Evolutionary conservation across 768 basidiomycete species (phyloP), one percentile per base, ranked within the genome.

Genomic region (Pleurotus citrinopileatus): DNA sequence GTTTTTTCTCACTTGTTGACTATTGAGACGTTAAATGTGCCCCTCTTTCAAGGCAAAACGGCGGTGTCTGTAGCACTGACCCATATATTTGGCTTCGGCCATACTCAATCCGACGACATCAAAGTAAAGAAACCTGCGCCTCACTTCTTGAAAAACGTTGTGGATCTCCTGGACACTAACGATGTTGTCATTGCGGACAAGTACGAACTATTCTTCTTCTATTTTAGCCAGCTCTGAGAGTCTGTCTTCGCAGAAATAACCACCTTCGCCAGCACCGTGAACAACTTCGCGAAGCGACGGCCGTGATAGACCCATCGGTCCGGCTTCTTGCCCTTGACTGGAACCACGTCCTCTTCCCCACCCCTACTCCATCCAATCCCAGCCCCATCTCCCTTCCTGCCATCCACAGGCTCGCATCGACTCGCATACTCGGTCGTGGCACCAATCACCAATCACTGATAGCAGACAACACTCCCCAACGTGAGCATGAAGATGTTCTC

Each of bases 51-150:
- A 93, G 93, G 94, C 25, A 98, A 98, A 75, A 98, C 95, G 0
- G 71, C 89, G 0, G 76, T 98, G 10, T 78, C 90, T 0, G 74
- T 97, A 15, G 93, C 92, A 1, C 79, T 98, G 15, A 59, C 76
- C 2, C 77, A 87, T 51, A 78, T 99, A 2, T 98, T 95, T 62
- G 81, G 78, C 0, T 96, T 93, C 56, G 94, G 80, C 1, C 97
- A 98, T 65, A 93, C 91, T 0, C 97, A 98, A 65, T 92, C 89
- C 62, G 97, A 99, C 65, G 92, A 98, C 63, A 79, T 98, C 3
- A 73, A 76, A 36, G 78, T 67, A 32, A 98, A 94, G 71, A 93
- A 87, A 65, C 50, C 87, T 1, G 92, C 77, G 0, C 76, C 84
- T 0, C 57, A 65, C 2, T 96, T 96, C 65, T 63, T 91, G 52